These are phyloP conservation scores for Leucosporidium yakuticum DNA, from an alignment of 768 basidiomycete genomes.

Conservation along the genomic window DNA sequence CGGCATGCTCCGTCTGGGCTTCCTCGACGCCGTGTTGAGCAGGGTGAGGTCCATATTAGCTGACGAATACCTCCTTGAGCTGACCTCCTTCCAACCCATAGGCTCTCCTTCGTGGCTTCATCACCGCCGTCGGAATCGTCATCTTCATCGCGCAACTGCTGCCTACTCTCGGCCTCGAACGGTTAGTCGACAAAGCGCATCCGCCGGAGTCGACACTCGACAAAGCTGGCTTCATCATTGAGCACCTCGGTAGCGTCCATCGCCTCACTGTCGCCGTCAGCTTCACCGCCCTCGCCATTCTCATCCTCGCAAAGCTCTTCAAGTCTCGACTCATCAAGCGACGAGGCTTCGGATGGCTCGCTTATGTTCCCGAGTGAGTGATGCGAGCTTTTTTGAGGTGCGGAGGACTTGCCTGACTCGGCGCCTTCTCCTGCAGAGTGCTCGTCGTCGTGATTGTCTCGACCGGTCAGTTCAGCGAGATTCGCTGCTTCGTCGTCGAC, in stretches of 20 bases:
- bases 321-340: conserved; percentile 50
- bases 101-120: conserved; percentile 40
- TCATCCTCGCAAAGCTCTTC: conserved; percentile 56
- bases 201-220: conserved; percentile 55
- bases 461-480: conserved; percentile 57
- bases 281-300: conserved; percentile 59
- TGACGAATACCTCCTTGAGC: no score
- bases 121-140: conserved; percentile 37
- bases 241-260: conserved; percentile 52
- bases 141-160: conserved; percentile 36
- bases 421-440: conserved; percentile 46
- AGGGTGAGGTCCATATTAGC: no score
- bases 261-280: conserved; percentile 65
- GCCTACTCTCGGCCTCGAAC: conserved; percentile 32
- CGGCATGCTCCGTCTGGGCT: conserved; percentile 39
- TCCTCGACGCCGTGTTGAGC: conserved; percentile 38
- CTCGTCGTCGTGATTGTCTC: conserved; percentile 75
- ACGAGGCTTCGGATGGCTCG: conserved; percentile 56
- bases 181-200: not conserved
- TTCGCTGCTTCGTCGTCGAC: not conserved
- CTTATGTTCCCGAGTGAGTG: conserved; percentile 65
- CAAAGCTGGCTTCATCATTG: conserved; percentile 69
- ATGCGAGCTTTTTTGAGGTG: no score
- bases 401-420: not conserved
- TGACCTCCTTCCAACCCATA: not conserved